Base-by-base conservation (phyloP, 768 basidiomycete species). In the Mycena sanguinolenta region DNA sequence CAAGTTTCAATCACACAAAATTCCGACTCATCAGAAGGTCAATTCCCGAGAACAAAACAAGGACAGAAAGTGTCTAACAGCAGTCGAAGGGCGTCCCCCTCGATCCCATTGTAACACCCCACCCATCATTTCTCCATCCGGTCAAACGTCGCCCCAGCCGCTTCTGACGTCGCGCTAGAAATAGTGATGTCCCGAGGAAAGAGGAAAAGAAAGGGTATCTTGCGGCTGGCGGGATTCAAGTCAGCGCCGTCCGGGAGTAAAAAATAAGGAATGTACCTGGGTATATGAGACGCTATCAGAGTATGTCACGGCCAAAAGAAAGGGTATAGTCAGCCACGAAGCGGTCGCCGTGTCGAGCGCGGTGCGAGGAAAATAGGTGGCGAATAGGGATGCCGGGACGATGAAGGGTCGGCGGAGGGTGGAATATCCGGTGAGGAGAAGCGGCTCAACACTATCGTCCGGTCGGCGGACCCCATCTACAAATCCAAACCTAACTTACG, bases 401-500 rank as follows among this genome's bases (percentile, higher is more conserved):
- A 65, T 57, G 32, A 12, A 34, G 57, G 27, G 58, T 65, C 64
- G 64, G 55, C 55, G 64, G 64, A 65, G 60, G 54, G 60, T 49
- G n/a, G 58, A 50, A 42, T 21, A 49, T 65, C 46, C 21, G 57
- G 65, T 36, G n/a, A 65, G 39, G 46, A 50, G 65, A 65, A 65
- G 65, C 57, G 10, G 16, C 65, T 50, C 34, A 38, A 44, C 32
- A 34, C 65, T 55, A 57, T 65, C 57, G 65, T 65, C 65, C 44
- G 65, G 58, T 59, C 65, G 58, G 36, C 65, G 65, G 65, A 66
- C 49, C 58, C 39, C 39, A 39, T 39, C 39, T 39, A 39, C 4
- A 39, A 7, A 39, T 39, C 39, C 10, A 5, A 17, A 39, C 39
- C 36, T 38, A 14, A 14, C 39, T 7, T 5, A 7, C 39, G 16